phyloP scores from a whole-genome alignment of 2,329 filamentous ascomycete species.

The Colletotrichum navitas region DNA sequence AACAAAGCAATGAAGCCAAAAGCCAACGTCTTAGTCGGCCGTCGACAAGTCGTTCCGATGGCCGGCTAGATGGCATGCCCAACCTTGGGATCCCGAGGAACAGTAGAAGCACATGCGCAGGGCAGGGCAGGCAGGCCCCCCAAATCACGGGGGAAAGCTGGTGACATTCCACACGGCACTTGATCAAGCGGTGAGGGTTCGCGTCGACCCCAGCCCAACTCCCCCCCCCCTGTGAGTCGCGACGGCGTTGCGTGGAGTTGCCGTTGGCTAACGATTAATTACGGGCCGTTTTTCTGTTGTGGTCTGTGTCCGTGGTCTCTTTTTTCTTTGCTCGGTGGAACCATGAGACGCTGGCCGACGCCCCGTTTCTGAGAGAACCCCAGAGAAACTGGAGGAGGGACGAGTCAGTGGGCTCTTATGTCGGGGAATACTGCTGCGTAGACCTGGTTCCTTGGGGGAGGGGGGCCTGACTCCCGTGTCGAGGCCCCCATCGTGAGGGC shows the following conservation, averaged over 20 bases:
- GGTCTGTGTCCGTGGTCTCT: conserved; percentile 21
- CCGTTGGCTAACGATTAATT: conserved; percentile 40
- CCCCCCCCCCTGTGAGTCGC: background rate
- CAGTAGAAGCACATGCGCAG: conserved; percentile 4
- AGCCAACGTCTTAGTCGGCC: conserved; percentile 18
- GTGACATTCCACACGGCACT: conserved; percentile 36
- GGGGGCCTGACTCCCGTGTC: conserved; percentile 5
- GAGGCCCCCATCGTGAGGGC: conserved; percentile 18
- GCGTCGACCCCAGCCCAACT: conserved; percentile 6
- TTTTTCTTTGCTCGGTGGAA: background rate
- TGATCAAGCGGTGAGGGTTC: conserved; percentile 40
- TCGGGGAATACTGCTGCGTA: background rate
- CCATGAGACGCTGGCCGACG: conserved; percentile 7
- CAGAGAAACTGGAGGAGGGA: conserved; percentile 25
- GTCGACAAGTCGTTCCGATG: conserved; percentile 12
- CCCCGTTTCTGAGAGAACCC: conserved; percentile 31
- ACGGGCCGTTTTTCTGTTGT: conserved; percentile 36
- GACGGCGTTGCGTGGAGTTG: conserved; percentile 30
- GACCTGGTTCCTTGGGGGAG: too few relatives aligned
- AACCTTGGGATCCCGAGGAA: conserved; percentile 26
- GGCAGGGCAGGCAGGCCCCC: background rate
- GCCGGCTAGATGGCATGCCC: background rate
- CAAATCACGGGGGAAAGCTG: conserved; percentile 21
- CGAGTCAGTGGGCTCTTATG: conserved; percentile 27
- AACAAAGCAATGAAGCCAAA: conserved; percentile 39